Conservation (phyloP, 768 basidiomycete species). For the Termitomyces sp. region DNA sequence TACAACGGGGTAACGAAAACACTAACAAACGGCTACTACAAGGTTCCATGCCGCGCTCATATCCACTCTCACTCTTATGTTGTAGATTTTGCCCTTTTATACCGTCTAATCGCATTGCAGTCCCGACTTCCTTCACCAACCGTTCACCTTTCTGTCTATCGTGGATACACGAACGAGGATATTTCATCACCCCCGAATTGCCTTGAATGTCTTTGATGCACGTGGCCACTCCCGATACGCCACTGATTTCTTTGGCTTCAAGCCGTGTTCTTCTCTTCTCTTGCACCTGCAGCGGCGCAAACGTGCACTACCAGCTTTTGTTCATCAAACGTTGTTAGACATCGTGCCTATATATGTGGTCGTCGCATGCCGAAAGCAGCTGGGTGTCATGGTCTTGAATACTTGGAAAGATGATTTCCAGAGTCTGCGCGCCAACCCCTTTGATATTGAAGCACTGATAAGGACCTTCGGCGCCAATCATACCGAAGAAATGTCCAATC, state of each 20-base stretch:
- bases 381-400: slow-evolving; percentile 35
- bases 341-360: slow-evolving; percentile 36
- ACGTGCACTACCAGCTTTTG: slow-evolving; percentile 38
- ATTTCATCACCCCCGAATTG: slow-evolving; percentile 50
- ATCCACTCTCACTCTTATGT: slow-evolving; percentile 11
- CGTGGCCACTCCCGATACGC: slow-evolving; percentile 26
- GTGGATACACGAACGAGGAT: slow-evolving; percentile 38
- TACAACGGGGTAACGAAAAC: not conserved
- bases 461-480: not conserved
- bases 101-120: slow-evolving; percentile 9
- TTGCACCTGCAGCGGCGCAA: slow-evolving; percentile 33
- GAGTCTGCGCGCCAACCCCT: slow-evolving; percentile 44
- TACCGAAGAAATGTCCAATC: slow-evolving; percentile 18
- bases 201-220: slow-evolving; percentile 40
- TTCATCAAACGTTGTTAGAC: slow-evolving; percentile 35
- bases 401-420: slow-evolving; percentile 54
- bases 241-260: slow-evolving; percentile 28
- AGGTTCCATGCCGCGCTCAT: not conserved
- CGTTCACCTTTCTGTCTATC: slow-evolving; percentile 53
- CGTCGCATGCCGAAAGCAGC: slow-evolving; percentile 51
- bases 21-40: not conserved
- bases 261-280: slow-evolving; percentile 36
- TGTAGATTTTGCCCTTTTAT: slow-evolving; percentile 6
- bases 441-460: slow-evolving; percentile 40
- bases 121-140: slow-evolving; percentile 57